These are phyloP conservation scores for Ceratocystis harringtonii DNA, from an alignment of 2,329 filamentous ascomycete genomes.

Conservation along the genomic window DNA sequence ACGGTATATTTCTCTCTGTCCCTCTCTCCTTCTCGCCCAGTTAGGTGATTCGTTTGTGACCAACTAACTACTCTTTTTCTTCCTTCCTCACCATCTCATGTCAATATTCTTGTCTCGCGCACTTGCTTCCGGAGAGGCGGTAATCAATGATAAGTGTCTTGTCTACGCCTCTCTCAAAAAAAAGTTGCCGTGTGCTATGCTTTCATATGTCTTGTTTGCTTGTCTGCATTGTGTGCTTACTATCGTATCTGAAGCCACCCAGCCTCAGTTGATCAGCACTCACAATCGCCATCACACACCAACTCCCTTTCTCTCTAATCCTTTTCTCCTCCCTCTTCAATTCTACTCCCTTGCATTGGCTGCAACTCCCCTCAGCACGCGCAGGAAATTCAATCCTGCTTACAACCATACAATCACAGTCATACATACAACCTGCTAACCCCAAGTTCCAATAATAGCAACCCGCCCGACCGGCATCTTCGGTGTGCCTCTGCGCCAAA, in stretches of 20 bases:
- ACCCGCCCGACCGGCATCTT: conserved; percentile 61
- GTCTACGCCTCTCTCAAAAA: too few relatives aligned
- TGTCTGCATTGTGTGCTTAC: background rate
- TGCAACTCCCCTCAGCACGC: too few relatives aligned
- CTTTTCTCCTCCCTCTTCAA: too few relatives aligned
- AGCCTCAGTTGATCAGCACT: background rate
- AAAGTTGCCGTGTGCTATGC: too few relatives aligned
- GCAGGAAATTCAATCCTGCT: background rate
- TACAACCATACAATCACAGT: background rate
- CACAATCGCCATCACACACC: background rate
- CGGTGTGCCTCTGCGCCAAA: conserved; percentile 79
- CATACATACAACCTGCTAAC: background rate
- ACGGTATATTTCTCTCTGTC: conserved; percentile 34
- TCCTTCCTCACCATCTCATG: background rate
- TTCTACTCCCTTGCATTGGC: too few relatives aligned
- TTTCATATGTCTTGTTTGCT: background rate
- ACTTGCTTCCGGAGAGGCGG: too few relatives aligned
- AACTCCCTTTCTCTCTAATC: too few relatives aligned
- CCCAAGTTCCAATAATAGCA: conserved; percentile 7
- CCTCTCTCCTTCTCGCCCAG: background rate
- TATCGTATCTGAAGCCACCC: background rate
- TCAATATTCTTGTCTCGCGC: too few relatives aligned
- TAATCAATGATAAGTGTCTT: too few relatives aligned
- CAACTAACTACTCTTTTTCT: background rate
- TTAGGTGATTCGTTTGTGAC: background rate